Base-by-base conservation (phyloP, 225 moss, liverwort and hornwort genomes). In the Marchantia polymorpha region DNA sequence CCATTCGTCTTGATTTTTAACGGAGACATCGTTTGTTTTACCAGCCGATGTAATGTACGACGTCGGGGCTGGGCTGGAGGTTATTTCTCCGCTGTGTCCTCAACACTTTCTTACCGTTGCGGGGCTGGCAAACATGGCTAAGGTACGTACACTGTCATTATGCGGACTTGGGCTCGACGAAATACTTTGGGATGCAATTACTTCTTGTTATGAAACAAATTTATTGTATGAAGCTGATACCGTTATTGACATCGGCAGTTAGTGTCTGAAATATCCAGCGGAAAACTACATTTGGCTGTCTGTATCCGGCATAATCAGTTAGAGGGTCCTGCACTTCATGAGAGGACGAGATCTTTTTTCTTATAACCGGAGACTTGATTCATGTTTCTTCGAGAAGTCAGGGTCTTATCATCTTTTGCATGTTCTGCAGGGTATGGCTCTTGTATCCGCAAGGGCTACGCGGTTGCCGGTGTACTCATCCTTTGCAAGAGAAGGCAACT, bases 361-460 rank as follows among this genome's bases (percentile, higher is more conserved):
- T 39, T 5, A 39, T 2, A 39, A 5, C 39, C 39, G 39, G 39
- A 39, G 39, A 39, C 5, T 2, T 39, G 39, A 39, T 39, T 2
- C 39, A 39, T 19, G 47, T 46, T 16, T 17, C 47, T 46, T 69
- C 13, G 1, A 47, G 14, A 46, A 69, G 30, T 31, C 16, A 69
- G 46, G 19, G 47, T 69, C 16, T 22, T 72, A n/a, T 52, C 52
- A 72, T 48, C 46, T 68, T 11, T n/a, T 31, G 23, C 15, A 54
- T 15, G 14, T 52, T 30, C 10, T 83, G 27, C 80, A 96, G 94
- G 97, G 97, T 74, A 93, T 99, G 95, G 93, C 97, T 49, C 89
- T 99, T 23, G 97, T 99, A 69, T 95, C 97, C 70, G 97, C 97
- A 64, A 90, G 97, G 82, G 97, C 97, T 71, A 99, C 97, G 27